phyloP scores from a whole-genome alignment of 2,329 filamentous ascomycete species.

The Phyllosticta paracitricarpa region DNA sequence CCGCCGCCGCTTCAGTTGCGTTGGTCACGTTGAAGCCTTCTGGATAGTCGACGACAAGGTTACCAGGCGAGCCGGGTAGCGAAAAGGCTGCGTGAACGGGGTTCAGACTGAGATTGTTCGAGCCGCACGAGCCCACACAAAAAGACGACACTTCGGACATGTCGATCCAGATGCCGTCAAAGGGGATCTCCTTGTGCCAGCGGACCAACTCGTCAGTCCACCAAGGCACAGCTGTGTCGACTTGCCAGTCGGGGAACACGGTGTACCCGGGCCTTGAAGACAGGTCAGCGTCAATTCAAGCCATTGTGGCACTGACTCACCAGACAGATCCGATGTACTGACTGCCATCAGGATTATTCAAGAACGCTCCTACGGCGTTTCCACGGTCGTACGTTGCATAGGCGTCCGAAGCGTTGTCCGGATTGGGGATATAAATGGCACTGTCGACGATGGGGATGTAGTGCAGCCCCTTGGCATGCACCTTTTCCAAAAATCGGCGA shows the following conservation, averaged over 20 bases:
- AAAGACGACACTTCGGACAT: constrained; percentile 54
- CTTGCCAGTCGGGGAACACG: constrained; percentile 52
- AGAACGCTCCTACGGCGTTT: constrained; percentile 38
- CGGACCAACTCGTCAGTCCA: constrained; percentile 46
- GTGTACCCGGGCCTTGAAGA: constrained; percentile 41
- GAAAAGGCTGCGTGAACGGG: constrained; percentile 57
- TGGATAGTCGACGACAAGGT: constrained; percentile 51
- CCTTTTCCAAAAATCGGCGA: constrained; percentile 40
- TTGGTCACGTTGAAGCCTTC: constrained; percentile 63
- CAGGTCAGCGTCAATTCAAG: neutral
- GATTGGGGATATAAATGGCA: constrained; percentile 63
- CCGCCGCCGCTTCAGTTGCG: constrained; percentile 53
- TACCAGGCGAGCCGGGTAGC: constrained; percentile 55
- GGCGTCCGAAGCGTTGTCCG: constrained; percentile 53
- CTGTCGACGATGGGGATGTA: constrained; percentile 53
- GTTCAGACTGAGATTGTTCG: constrained; percentile 53
- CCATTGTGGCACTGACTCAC: constrained; percentile 13
- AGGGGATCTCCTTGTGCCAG: constrained; percentile 45
- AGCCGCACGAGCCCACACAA: constrained; percentile 64
- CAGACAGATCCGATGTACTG: constrained; percentile 47
- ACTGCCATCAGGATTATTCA: constrained; percentile 46
- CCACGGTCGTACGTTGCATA: constrained; percentile 44
- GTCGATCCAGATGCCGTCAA: constrained; percentile 46
- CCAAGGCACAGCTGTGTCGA: constrained; percentile 48
- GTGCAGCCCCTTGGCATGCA: constrained; percentile 46